These are phyloP conservation scores for Aspergillus quadricinctus DNA, from an alignment of 2,329 filamentous ascomycete genomes.

Conservation along the genomic window DNA sequence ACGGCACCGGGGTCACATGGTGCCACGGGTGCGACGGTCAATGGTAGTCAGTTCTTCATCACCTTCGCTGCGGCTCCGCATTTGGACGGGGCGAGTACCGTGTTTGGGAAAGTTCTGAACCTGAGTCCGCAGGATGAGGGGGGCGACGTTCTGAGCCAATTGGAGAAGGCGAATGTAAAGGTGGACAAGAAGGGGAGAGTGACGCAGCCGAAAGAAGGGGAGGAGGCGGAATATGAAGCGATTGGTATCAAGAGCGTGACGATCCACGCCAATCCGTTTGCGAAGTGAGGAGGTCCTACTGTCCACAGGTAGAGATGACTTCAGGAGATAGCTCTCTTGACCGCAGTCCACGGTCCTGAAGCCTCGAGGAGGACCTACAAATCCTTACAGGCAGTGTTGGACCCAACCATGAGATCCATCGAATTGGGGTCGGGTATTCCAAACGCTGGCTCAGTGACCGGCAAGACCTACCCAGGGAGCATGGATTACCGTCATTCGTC, in stretches of 20 bases:
- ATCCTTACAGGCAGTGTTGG: neutral
- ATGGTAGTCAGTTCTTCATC: slow-evolving; percentile 62
- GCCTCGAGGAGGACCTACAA: neutral
- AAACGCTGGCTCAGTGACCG: neutral
- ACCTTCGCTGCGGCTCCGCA: slow-evolving; percentile 59
- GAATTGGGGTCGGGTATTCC: neutral
- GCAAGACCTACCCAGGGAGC: no score
- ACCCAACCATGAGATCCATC: neutral
- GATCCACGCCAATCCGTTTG: slow-evolving; percentile 63
- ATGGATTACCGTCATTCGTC: neutral
- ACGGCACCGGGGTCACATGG: slow-evolving; percentile 45
- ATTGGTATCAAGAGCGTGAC: slow-evolving; percentile 54
- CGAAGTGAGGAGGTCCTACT: slow-evolving; percentile 39
- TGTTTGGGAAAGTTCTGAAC: slow-evolving; percentile 58
- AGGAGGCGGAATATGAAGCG: slow-evolving; percentile 43
- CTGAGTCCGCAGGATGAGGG: slow-evolving; percentile 41
- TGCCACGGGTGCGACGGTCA: slow-evolving; percentile 38
- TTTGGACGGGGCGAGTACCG: slow-evolving; percentile 63
- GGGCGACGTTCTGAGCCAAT: slow-evolving; percentile 41
- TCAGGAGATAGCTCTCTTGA: neutral
- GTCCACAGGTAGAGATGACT: neutral
- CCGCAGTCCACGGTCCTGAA: neutral
- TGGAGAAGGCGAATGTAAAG: slow-evolving; percentile 57
- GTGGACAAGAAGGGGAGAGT: slow-evolving; percentile 62
- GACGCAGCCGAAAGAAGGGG: slow-evolving; percentile 38